Evolutionary conservation across 371 early-diverging fungal species (phyloP), one percentile per base, ranked within the genome.

Genomic region (Apophysomyces sp.): DNA sequence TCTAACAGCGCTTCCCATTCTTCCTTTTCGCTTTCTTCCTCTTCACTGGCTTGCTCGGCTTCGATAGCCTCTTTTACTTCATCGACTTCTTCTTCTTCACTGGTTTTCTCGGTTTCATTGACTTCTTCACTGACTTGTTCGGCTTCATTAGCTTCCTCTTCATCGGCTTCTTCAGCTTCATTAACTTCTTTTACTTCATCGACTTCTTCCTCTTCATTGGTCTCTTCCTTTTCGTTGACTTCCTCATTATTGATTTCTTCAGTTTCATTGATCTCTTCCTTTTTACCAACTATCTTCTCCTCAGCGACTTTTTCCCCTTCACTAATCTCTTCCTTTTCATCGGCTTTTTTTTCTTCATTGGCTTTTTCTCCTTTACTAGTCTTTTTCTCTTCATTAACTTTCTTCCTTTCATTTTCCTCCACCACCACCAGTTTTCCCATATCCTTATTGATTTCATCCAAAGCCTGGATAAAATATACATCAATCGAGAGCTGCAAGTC

Each of bases 191-290:
- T 21, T 44, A 44, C 49, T 21, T 44, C 49, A 3, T 44, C 49
- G 18, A 18, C 49, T 4, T 67, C 56, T 18, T 68, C 21, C 32
- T 65, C 55, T 29, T 65, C 24, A 37, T 53, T 29, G 2, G 28
- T 28, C 8, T 32, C 52, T 30, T 49, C 52, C 29, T 28, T 52
- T 37, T 28, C 2, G 13, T 26, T 26, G 15, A 16, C 28, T 13
- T 24, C 52, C 32, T 60, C 31, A 29, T 49, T 52, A 32, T 27
- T 28, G 2, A 52, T 52, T 2, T 34, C 13, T 34, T 4, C 11
- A 34, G 34, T 8, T 34, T 34, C 4, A 34, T 34, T 34, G 3
- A 34, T 34, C 34, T 34, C 34, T 34, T 34, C 34, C 13, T 8
- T 1, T 8, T 34, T 34, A 1, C 4, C 4, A 34, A 34, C 34